A percentile compares a stretch with the other conserved stretches of the same genome.
phyloP scores from a whole-genome alignment of 164 flowering plant species.

The Chimonanthus praecox region DNA sequence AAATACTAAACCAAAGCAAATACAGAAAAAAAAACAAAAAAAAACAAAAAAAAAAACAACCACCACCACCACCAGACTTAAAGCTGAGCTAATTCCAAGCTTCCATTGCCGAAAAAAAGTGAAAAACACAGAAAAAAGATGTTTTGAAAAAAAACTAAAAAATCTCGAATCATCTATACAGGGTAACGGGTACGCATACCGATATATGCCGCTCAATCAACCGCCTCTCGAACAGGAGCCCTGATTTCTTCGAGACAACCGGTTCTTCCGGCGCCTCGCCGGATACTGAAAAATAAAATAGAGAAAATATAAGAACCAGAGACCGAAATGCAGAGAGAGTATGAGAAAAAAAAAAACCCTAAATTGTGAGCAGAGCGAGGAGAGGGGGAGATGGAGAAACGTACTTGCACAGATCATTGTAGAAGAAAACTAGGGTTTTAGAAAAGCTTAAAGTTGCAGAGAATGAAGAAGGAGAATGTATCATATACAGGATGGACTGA shows the following conservation, averaged over 20 bases:
- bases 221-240: constrained; percentile 80
- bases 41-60: too few relatives aligned
- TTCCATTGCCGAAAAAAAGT: too few relatives aligned
- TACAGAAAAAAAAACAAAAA: too few relatives aligned
- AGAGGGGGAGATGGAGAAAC: neutral
- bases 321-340: neutral
- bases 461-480: neutral
- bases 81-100: too few relatives aligned
- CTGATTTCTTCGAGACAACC: constrained; percentile 74
- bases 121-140: too few relatives aligned
- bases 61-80: neutral
- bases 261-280: constrained; percentile 97
- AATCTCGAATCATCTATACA: neutral
- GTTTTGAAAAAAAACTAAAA: neutral
- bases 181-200: constrained; percentile 25
- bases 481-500: too few relatives aligned
- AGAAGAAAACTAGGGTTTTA: constrained; percentile 23
- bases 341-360: neutral
- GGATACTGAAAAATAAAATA: constrained; percentile 50
- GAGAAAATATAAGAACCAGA: too few relatives aligned
- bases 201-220: constrained; percentile 72
- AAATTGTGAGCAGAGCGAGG: neutral
- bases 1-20: too few relatives aligned
- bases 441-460: too few relatives aligned
- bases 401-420: constrained; percentile 67